phyloP scores from a whole-genome alignment of 306 rosid species.

The Cercis canadensis region DNA sequence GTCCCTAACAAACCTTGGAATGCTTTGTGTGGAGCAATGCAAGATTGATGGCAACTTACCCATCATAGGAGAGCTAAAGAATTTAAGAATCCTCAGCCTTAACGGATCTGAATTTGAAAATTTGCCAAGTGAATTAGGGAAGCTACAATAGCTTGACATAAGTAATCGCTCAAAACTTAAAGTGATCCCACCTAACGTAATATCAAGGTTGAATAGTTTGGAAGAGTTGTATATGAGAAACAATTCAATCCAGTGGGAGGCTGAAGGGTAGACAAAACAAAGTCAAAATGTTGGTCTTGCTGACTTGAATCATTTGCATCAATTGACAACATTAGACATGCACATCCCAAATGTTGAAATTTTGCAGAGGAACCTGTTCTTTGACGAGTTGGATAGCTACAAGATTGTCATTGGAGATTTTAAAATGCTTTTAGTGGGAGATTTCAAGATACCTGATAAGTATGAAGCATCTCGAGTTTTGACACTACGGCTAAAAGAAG shows the following conservation, averaged over 20 bases:
- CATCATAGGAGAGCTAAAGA: slow-evolving; percentile 34
- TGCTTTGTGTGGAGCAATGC: slow-evolving; percentile 28
- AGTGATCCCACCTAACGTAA: slow-evolving; percentile 35
- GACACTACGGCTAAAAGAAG: slow-evolving; percentile 32
- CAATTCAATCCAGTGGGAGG: slow-evolving; percentile 37
- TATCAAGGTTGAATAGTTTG: slow-evolving; percentile 44
- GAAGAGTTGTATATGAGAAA: slow-evolving; percentile 48
- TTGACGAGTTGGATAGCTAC: slow-evolving; percentile 31
- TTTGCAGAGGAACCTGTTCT: slow-evolving; percentile 6
- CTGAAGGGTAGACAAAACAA: slow-evolving; percentile 5
- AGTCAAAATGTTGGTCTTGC: slow-evolving; percentile 28
- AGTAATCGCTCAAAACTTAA: slow-evolving; percentile 19
- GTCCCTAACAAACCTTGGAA: not conserved
- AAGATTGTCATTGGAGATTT: slow-evolving; percentile 47
- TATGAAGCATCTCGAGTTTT: slow-evolving; percentile 26
- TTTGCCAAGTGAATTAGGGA: slow-evolving; percentile 34
- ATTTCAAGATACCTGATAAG: slow-evolving; percentile 14
- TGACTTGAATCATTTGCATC: slow-evolving; percentile 24
- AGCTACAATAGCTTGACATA: slow-evolving; percentile 39
- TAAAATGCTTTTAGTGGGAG: not conserved
- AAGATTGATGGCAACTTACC: slow-evolving; percentile 20
- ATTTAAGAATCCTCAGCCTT: slow-evolving; percentile 45
- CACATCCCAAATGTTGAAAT: not conserved
- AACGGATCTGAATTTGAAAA: not conserved
- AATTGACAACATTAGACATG: slow-evolving; percentile 2